Base-by-base conservation (phyloP, 202 grass and related monocot genomes). In the Saccharum hybrid region DNA sequence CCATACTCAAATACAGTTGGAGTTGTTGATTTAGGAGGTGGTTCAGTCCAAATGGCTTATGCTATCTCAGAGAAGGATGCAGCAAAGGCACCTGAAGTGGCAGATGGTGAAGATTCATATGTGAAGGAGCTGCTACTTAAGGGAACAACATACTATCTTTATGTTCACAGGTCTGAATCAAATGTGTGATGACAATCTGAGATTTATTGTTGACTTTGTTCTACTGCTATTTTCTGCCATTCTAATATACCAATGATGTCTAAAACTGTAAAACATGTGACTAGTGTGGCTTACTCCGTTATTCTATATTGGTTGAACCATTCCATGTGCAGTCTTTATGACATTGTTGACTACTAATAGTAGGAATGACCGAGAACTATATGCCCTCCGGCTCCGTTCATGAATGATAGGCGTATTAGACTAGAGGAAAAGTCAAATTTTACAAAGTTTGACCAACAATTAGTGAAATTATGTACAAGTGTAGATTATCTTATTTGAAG, bases 1-100 rank as follows among this genome's bases (percentile, higher is more conserved):
- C 81, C 85, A 61, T 92, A 98, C 75, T 86, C 89, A 81, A 79
- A 87, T 63, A 95, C 96, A 79, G 92, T 98, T 78, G 96, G 96
- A 90, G 96, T 98, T 68, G 90, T 98, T 88, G 96, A 98, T 72
- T 80, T 98, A 66, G 96, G 95, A 67, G 95, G 95, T 85, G 95
- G 95, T 83, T 98, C 95, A 30, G 95, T 98, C 71, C 95, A 98
- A 91, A 98, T 98, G 96, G 96, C 96, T 85, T 98, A 98, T 88
- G 96, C 93, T 72, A 98, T 98, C 70, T 93, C 96, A 73, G 96
- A 98, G 83, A 84, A 95, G 39, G 90, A 98, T 85, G 93, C 92
- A 80, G 85, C 46, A 78, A 92, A 95, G 51, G 90, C 93, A 71
- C 96, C 93, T 81, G 40, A 83, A 88, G 49, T 89, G 68, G 74